Evolutionary conservation across 805 yeast species (phyloP), one percentile per base, ranked within the genome.

Genomic region (Saccharomycodes ludwigii): DNA sequence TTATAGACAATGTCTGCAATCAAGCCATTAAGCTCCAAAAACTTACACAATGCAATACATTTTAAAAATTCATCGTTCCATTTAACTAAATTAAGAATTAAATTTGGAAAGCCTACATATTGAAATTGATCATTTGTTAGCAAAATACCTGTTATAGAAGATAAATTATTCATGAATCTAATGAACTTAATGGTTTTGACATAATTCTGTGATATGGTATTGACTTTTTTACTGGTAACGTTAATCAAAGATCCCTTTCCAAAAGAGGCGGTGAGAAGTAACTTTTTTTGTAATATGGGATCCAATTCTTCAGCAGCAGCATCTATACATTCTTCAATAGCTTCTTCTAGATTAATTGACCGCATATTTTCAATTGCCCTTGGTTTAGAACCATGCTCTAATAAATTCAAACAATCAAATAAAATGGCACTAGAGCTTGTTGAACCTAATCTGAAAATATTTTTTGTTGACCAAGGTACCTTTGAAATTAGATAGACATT

Each of bases 231-330:
- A 4, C 14, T 20, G 13, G 27, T 16, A 6, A 26, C 18, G 6
- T 13, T 25, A 21, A 43, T 52, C 31, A 70, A 62, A 0, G 81
- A 65, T 43, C 50, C 43, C 24, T 88, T 91, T 1, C 96, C 98
- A 56, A 86, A 82, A 0, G 81, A 63, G 0, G 86, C 94, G 2
- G 95, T 94, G 32, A 73, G 66, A 23, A 91, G 54, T 7, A 88
- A 57, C 31, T 69, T 71, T 50, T 84, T 85, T 45, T 91, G 98
- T 77, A 86, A 70, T 32, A 63, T 60, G 0, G 80, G 68, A 38
- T 76, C 83, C 43, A 83, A 73, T 44, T 88, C 97, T 33, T 74
- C 76, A 3, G 72, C 52, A 1, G 95, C 78, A 0, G 93, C 93
- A 2, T 65, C 56, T 4, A 85, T 66, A 48, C 95, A 82, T 13